Evolutionary conservation across 805 yeast genomes (phyloP), one percentile per base, ranked within the genome.

Genomic region (Monosporozyma yasuniensis): DNA sequence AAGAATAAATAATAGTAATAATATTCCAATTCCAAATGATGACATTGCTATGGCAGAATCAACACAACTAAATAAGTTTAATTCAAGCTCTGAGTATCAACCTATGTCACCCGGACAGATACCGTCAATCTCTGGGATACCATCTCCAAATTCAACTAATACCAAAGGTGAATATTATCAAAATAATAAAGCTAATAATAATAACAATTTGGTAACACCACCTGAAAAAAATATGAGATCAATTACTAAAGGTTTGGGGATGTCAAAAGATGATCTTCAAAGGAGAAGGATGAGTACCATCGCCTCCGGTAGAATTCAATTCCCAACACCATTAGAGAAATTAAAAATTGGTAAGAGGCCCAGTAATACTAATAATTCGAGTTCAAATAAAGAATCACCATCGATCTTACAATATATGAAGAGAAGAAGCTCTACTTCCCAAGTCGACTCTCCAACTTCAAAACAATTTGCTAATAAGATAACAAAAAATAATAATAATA

Each of bases 271-370:
- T 47, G 28, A 23, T 22, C 8, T 19, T 30, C 23, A 48, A 2
- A 43, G 50, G 21, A 57, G 56, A 35, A 34, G 54, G 25, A 57
- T 54, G 50, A 53, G 51, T 28, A 52, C 42, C 4, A 30, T 25
- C 2, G 16, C 23, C 3, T 22, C 28, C 2, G 34, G 42, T 19
- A 51, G 44, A 34, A 46, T 49, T 16, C 51, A 52, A 27, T 55
- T 61, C 21, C 66, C 67, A 7, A 49, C 50, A 4, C 58, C 64
- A 3, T 53, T 61, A 22, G 61, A 61, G 19, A 59, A 56, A 42
- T 47, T 63, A 28, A 53, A 56, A 45, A 54, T 62, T 4, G 50
- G 52, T 4, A 63, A 54, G 47, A 51, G 65, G 45, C 56, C 58
- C 46, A 58, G 52, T 48, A 61, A 65, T 0, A 52, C 51, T 9